A percentile compares a stretch with the other conserved stretches of the same genome.
phyloP scores from a whole-genome alignment of 768 basidiomycete species.

The Kwoniella heveanensis region DNA sequence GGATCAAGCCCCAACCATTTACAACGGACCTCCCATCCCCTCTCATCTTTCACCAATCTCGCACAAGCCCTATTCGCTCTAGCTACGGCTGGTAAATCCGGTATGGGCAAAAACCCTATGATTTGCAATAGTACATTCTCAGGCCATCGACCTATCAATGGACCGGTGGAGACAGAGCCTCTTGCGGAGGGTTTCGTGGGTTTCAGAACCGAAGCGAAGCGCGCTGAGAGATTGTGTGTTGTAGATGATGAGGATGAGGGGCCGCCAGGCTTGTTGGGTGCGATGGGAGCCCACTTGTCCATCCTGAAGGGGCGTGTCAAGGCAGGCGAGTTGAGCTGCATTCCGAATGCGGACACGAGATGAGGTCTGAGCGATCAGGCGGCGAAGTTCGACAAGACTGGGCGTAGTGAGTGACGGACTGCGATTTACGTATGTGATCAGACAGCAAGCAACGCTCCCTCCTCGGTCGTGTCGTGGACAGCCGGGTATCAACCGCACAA shows the following conservation, averaged over 20 bases:
- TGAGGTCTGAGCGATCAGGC: no score
- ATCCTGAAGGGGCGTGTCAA: no score
- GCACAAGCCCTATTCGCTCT: constrained; percentile 68
- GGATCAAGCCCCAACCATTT: constrained; percentile 60
- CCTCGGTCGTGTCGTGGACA: not conserved
- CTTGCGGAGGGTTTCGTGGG: constrained; percentile 46
- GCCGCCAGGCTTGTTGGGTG: constrained; percentile 60
- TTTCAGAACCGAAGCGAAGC: constrained; percentile 53
- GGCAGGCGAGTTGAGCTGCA: no score
- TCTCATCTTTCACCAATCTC: constrained; percentile 68
- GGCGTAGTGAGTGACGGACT: no score
- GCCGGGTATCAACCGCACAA: not conserved
- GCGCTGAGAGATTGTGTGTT: constrained; percentile 40
- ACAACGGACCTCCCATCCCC: constrained; percentile 77
- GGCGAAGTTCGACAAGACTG: no score
- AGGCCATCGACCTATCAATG: constrained; percentile 75
- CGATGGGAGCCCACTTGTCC: constrained; percentile 33
- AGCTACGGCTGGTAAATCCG: constrained; percentile 77
- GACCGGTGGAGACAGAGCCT: constrained; percentile 33
- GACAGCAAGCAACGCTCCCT: not conserved
- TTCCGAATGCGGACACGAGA: no score
- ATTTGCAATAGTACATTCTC: constrained; percentile 74
- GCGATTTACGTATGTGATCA: no score
- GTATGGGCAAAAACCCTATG: constrained; percentile 71
- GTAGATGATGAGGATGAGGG: constrained; percentile 33